Evolutionary conservation across 2,329 filamentous ascomycete genomes (phyloP), one percentile per base, ranked within the genome.

Genomic region (Fusarium sp.): DNA sequence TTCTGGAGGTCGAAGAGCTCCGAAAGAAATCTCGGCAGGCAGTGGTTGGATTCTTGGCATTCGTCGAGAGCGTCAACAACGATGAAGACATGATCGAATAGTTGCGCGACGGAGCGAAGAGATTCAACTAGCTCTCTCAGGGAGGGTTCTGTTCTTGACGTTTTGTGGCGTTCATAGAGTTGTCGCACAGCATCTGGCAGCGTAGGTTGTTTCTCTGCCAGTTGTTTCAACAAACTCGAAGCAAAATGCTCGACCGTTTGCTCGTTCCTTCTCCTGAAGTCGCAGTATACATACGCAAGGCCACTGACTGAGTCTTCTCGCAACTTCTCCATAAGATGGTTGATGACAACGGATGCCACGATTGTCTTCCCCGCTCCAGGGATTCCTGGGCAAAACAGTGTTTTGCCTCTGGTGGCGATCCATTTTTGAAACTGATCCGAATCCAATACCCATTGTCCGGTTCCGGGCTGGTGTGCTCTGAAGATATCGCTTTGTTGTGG

Each of bases 311-410:
- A 9, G 17, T 56, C 32, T 15, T 56, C 17, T 25, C 25, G 33
- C 3, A 43, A 14, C 27, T 25, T 10, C 6, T 27, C 25, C 0
- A 12, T 27, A 0, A 64, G 37, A 11, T 64, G 15, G 9, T 33
- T 35, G 8, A 64, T 33, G 15, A 64, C 61, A 4, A 56, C 38
- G 2, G 61, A 64, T 20, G 47, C 30, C 25, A 33, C 17, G 8
- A 64, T 43, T 4, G 61, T 64, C 25, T 64, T 64, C 3, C 61
- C 61, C 2, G 61, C 61, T 4, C 61, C 61, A 4, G 61, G 61
- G 2, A 64, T 64, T 1, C 61, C 61, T 4, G 61, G 45, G 22
- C 61, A 56, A 22, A 64, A 64, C 6, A 64, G 20, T 2, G 50
- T 45, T 5, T 45, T 6, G 4, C 35, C 35, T 11, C 1, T 15